A percentile compares a stretch with the other conserved stretches of the same genome.
These are phyloP conservation scores for Xylaria sp. DNA, from an alignment of 2,329 filamentous ascomycete species.

Conservation along the genomic window DNA sequence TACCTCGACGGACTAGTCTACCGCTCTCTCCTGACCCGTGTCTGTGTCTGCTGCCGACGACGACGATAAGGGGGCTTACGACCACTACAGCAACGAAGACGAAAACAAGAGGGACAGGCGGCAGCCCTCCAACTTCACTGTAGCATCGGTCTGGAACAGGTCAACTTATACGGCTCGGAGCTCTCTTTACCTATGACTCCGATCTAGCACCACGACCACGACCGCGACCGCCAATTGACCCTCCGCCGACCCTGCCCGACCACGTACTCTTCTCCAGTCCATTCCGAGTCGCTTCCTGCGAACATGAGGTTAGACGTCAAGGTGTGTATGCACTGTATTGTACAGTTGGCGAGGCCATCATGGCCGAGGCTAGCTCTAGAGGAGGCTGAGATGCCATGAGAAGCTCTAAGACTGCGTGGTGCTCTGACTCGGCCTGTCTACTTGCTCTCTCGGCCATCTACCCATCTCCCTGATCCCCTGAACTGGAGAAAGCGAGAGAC, in stretches of 20 bases:
- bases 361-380: no score
- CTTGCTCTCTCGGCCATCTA: neutral
- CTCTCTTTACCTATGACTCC: slow-evolving; percentile 30
- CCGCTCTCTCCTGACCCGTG: slow-evolving; percentile 9
- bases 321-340: slow-evolving; percentile 38
- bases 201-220: slow-evolving; percentile 9
- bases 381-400: neutral
- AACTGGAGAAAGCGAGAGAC: neutral
- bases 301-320: slow-evolving; percentile 50
- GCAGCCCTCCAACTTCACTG: neutral
- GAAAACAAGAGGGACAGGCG: neutral
- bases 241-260: neutral
- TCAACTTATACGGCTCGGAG: slow-evolving; percentile 19
- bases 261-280: neutral
- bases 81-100: neutral
- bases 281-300: slow-evolving; percentile 35
- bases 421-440: neutral
- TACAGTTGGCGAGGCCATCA: neutral
- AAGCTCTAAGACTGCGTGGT: neutral
- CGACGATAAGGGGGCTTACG: slow-evolving; percentile 8
- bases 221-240: slow-evolving; percentile 27
- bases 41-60: slow-evolving; percentile 4
- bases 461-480: neutral
- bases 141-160: neutral
- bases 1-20: slow-evolving; percentile 16